These are phyloP conservation scores for Hemisphaericaspora xylanilytica DNA, from an alignment of 1,139 yeast genomes.

Conservation along the genomic window DNA sequence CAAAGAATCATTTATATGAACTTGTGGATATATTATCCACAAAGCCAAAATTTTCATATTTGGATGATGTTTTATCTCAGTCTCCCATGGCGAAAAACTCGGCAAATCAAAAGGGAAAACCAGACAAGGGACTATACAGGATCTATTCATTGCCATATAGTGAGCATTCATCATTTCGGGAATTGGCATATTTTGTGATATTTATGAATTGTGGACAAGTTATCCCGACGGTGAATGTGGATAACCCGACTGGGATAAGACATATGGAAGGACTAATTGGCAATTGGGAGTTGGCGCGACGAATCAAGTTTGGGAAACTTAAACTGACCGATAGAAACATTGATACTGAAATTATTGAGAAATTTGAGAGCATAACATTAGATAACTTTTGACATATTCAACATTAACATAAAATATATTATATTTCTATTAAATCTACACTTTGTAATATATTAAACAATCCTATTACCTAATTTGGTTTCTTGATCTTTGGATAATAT, in stretches of 20 bases:
- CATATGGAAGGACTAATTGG: slow-evolving; percentile 48
- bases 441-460: background rate
- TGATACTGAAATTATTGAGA: slow-evolving; percentile 10
- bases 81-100: slow-evolving; percentile 18
- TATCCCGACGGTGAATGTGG: slow-evolving; percentile 78
- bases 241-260: slow-evolving; percentile 30
- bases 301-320: slow-evolving; percentile 13
- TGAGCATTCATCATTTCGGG: slow-evolving; percentile 89
- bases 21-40: slow-evolving; percentile 18
- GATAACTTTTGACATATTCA: slow-evolving; percentile 18
- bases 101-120: slow-evolving; percentile 19
- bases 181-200: slow-evolving; percentile 63
- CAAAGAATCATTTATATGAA: slow-evolving; percentile 12
- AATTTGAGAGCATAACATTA: slow-evolving; percentile 16
- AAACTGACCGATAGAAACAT: slow-evolving; percentile 10
- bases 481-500: slow-evolving; percentile 25
- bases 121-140: slow-evolving; percentile 34
- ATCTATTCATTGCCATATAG: slow-evolving; percentile 78
- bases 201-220: slow-evolving; percentile 49
- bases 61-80: slow-evolving; percentile 35
- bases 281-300: slow-evolving; percentile 38
- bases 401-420: background rate
- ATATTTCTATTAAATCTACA: background rate
- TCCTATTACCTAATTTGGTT: slow-evolving; percentile 7
- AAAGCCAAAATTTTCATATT: slow-evolving; percentile 25